phyloP scores from a whole-genome alignment of 2,329 filamentous ascomycete genomes.

The Lasiodiplodia sp. region DNA sequence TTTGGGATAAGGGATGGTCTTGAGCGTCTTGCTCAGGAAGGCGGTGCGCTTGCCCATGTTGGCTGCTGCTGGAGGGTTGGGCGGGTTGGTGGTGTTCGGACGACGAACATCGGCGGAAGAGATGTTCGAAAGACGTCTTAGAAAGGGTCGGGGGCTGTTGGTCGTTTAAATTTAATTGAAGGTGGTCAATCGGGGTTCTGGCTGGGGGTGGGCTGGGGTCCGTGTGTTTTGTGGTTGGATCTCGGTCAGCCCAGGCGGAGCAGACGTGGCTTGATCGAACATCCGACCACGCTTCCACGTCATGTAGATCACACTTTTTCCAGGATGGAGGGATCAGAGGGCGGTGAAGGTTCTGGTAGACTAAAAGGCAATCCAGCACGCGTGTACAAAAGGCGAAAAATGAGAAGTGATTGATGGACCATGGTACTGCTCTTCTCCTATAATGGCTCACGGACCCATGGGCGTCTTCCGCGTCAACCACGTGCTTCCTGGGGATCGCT shows the following conservation, averaged over 20 bases:
- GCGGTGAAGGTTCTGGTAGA: neutral
- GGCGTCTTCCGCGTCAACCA: neutral
- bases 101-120: neutral
- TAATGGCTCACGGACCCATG: neutral
- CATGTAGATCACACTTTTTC: slow-evolving; percentile 5
- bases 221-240: neutral
- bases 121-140: neutral
- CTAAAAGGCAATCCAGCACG: neutral
- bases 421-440: neutral
- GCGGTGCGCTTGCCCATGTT: neutral
- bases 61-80: neutral
- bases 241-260: slow-evolving; percentile 12
- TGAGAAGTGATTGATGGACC: neutral
- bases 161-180: neutral
- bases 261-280: slow-evolving; percentile 18
- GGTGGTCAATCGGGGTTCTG: neutral
- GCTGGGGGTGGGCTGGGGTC: neutral
- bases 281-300: slow-evolving; percentile 10
- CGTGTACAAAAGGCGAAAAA: neutral
- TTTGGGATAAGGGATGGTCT: neutral
- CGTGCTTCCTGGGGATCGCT: neutral
- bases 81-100: neutral
- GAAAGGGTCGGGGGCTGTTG: neutral
- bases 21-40: slow-evolving; percentile 17
- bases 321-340: neutral